These are phyloP conservation scores for Claviceps humidiphila DNA, from an alignment of 2,329 filamentous ascomycete species.

Conservation along the genomic window DNA sequence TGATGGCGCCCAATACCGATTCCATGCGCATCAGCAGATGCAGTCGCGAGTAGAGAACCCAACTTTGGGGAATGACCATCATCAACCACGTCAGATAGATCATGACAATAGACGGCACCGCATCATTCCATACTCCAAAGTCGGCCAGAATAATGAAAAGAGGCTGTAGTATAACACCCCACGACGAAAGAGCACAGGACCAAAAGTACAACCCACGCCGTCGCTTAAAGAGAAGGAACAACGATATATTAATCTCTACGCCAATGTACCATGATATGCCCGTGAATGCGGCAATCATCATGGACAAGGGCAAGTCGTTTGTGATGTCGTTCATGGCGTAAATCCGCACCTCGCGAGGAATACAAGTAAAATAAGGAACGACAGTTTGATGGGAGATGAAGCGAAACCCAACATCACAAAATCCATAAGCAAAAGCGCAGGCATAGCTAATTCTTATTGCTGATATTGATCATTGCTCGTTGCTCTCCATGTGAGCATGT, in stretches of 20 bases:
- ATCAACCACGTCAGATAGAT: conserved; percentile 14
- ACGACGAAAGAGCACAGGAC: conserved; percentile 17
- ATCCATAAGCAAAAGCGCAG: neutral
- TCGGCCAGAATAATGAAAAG: conserved; percentile 31
- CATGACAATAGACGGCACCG: conserved; percentile 8
- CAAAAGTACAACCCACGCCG: conserved; percentile 20
- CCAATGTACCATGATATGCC: conserved; percentile 22
- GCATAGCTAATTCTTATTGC: neutral
- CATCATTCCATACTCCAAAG: conserved; percentile 10
- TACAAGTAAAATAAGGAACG: too few relatives aligned
- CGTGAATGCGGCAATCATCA: conserved; percentile 23
- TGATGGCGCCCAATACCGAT: conserved; percentile 31
- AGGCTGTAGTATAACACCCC: conserved; percentile 19
- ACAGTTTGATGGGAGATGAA: too few relatives aligned
- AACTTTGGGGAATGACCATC: conserved; percentile 45
- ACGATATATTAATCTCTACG: conserved; percentile 16
- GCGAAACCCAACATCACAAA: too few relatives aligned
- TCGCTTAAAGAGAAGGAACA: conserved; percentile 17
- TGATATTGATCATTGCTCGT: neutral
- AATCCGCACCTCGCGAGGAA: neutral
- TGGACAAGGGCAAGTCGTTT: conserved; percentile 14
- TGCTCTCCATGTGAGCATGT: neutral
- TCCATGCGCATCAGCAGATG: conserved; percentile 41
- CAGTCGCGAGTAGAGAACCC: conserved; percentile 48
- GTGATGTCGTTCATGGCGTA: conserved; percentile 8